Evolutionary conservation across 1,284 basidiomycete genomes (phyloP), one percentile per base, ranked within the genome.

Genomic region (Tremellales sp.): DNA sequence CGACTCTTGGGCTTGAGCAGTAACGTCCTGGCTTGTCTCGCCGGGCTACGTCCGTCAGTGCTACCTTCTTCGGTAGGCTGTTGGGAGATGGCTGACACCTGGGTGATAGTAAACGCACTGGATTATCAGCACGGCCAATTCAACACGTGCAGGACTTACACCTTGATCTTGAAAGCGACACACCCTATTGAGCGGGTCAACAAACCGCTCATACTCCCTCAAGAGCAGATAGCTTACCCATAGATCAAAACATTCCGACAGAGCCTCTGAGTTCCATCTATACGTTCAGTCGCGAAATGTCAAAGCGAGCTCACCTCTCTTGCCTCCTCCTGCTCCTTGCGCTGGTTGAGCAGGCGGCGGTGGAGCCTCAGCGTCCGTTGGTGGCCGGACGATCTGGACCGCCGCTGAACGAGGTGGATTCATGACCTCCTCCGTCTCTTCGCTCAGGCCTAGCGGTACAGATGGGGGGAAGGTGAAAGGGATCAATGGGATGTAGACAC

Each of bases 181-280:
- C 51, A 80, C 84, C 45, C 88, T 90, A 52, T 27, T n/a, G n/a
- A n/a, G n/a, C 29, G 35, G 33, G 26, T 40, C 44, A 40, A 57
- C 25, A 45, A 3, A 37, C 43, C 13, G 7, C 39, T 23, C 42
- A 17, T 42, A 27, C 12, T 11, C 21, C 8, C 22, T 7, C 5
- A 1, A 24, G 22, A 31, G 40, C 12, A 24, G 11, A 40, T 21
- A 37, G 69, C 79, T 56, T 67, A 89, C 88, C 89, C 89, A 67
- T 90, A 86, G 59, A 92, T 90, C 70, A 87, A 77, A 48, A 89
- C 83, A 77, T 91, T 91, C 67, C 85, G 82, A 75, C 89, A 92
- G 66, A 89, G 84, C 43, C 85, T 81, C 68, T 86, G 84, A 12
- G 67, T 67, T 40, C 60, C 62, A 52, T 70, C 69, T 64, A 46